A percentile compares a stretch with the other conserved stretches of the same genome.
Evolutionary conservation across 23 red algal genomes (phyloP).

Genomic region (Gracilariopsis chorda): DNA sequence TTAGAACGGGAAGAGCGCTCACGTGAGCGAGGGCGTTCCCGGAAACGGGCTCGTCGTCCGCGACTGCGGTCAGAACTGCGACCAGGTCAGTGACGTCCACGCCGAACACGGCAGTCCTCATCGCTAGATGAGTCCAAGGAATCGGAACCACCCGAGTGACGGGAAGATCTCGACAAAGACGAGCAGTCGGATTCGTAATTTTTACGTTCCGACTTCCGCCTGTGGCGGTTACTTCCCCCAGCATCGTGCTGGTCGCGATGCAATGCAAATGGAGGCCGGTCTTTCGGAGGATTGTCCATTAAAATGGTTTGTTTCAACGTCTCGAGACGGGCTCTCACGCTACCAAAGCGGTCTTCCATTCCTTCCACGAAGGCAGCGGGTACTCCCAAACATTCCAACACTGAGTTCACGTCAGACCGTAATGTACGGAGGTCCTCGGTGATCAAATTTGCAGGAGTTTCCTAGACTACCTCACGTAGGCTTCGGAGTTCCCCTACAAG

Average conservation of each 20-base stretch:
- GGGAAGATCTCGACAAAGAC: neutral
- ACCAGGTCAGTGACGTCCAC: too few relatives aligned
- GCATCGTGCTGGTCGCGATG: neutral
- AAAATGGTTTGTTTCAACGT: neutral
- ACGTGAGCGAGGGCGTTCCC: too few relatives aligned
- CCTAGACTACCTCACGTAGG: neutral
- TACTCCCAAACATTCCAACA: neutral
- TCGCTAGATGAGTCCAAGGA: neutral
- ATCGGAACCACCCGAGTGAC: neutral
- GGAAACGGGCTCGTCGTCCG: too few relatives aligned
- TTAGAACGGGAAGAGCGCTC: too few relatives aligned
- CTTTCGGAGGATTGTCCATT: neutral
- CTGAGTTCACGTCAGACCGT: neutral
- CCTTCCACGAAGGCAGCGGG: neutral
- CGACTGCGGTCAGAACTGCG: too few relatives aligned
- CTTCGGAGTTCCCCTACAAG: neutral
- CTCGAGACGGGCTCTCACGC: neutral
- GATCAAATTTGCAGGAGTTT: neutral
- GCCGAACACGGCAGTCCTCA: too few relatives aligned
- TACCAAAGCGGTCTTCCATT: neutral
- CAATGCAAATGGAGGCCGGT: neutral
- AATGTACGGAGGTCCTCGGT: neutral
- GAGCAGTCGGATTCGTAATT: neutral
- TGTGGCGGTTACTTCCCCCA: neutral
- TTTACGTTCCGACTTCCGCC: neutral